Evolutionary conservation across 176 grass and related monocot species (phyloP).

Genomic region (Olyra latifolia): DNA sequence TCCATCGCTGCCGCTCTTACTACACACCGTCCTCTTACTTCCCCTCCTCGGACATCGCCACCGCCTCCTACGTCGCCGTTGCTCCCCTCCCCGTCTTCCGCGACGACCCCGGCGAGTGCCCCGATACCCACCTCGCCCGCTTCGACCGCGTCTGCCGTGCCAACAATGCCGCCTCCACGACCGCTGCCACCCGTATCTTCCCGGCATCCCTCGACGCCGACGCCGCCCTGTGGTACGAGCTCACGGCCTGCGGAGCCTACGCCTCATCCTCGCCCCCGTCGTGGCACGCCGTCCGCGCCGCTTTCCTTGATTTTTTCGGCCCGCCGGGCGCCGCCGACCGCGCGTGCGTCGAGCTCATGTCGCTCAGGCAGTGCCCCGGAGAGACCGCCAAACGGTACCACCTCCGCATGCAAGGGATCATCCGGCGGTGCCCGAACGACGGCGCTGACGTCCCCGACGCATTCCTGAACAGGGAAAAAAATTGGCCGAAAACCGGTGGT

Average conservation of each 20-base stretch:
- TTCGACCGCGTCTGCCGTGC: slow-evolving; percentile 60
- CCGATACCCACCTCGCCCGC: slow-evolving; percentile 46
- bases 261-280: neutral
- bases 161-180: slow-evolving; percentile 38
- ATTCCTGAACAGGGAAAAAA: too few species aligned
- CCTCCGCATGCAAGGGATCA: slow-evolving; percentile 53
- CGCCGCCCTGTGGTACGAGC: slow-evolving; percentile 56
- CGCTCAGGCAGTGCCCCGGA: slow-evolving; percentile 38
- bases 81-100: slow-evolving; percentile 54
- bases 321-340: slow-evolving; percentile 38
- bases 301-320: slow-evolving; percentile 68
- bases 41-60: slow-evolving; percentile 8
- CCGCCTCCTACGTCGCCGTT: slow-evolving; percentile 27
- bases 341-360: slow-evolving; percentile 41
- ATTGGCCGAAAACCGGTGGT: too few species aligned
- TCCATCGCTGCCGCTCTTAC: too few species aligned
- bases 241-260: neutral
- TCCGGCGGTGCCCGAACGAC: slow-evolving; percentile 37
- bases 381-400: slow-evolving; percentile 52
- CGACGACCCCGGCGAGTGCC: slow-evolving; percentile 61
- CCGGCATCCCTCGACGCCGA: slow-evolving; percentile 60
- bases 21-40: too few species aligned
- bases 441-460: slow-evolving; percentile 28
- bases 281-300: slow-evolving; percentile 48
- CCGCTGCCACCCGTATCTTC: slow-evolving; percentile 53